These are phyloP conservation scores for Saccharomycopsis fibuligera DNA, from an alignment of 805 yeast genomes.

Conservation along the genomic window DNA sequence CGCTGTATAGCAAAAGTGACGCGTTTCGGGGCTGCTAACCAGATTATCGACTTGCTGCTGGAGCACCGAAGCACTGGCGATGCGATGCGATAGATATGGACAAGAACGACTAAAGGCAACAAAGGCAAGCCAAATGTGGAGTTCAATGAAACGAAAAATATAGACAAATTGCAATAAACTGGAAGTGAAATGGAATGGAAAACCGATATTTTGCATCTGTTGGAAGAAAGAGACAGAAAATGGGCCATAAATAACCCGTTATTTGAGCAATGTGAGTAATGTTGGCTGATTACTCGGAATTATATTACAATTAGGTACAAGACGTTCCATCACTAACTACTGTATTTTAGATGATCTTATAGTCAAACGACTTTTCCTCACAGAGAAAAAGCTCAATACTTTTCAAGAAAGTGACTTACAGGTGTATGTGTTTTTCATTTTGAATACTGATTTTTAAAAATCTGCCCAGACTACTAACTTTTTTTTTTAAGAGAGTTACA, in stretches of 20 bases:
- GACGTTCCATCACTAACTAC: background rate
- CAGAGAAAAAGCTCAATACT: constrained; percentile 18
- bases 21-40: too few species aligned
- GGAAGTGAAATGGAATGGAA: constrained; percentile 18
- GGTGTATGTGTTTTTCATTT: constrained; percentile 7
- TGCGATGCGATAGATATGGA: too few species aligned
- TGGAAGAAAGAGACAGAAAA: constrained; percentile 21
- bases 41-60: too few species aligned
- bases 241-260: constrained; percentile 18
- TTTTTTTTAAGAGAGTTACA: constrained; percentile 12
- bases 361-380: constrained; percentile 3
- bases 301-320: too few species aligned
- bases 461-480: background rate
- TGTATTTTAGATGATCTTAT: constrained; percentile 3
- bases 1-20: too few species aligned
- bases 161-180: too few species aligned
- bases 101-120: too few species aligned
- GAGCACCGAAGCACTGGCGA: too few species aligned
- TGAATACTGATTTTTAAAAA: background rate
- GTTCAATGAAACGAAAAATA: too few species aligned
- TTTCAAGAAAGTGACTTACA: constrained; percentile 15
- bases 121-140: too few species aligned
- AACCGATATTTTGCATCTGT: constrained; percentile 1
- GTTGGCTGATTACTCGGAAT: too few species aligned
- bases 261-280: too few species aligned